Evolutionary conservation across 257 asterid species (phyloP).

Genomic region (Forsythia viridissima): DNA sequence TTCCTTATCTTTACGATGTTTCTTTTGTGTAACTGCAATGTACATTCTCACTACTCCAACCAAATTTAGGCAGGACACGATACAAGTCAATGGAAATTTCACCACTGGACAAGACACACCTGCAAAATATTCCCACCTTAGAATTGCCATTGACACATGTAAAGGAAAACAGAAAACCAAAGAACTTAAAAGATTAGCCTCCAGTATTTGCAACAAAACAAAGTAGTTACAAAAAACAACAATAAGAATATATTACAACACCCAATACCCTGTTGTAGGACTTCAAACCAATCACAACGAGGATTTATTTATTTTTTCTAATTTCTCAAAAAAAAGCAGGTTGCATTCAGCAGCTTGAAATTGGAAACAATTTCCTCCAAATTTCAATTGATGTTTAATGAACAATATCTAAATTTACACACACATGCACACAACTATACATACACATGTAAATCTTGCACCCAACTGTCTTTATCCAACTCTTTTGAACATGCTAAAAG

Average conservation of each 20-base stretch:
- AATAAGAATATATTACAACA: not conserved
- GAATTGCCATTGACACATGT: not conserved
- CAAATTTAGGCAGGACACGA: conserved; percentile 15
- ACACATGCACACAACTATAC: not conserved
- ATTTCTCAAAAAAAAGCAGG: not conserved
- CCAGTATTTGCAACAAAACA: not conserved
- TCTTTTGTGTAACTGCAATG: conserved; percentile 49
- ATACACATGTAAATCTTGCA: no score
- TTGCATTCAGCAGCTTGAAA: not conserved
- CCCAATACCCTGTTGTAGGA: not conserved
- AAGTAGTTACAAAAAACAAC: not conserved
- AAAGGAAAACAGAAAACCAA: not conserved
- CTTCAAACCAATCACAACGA: not conserved
- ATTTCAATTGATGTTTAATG: not conserved
- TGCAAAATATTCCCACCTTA: conserved; percentile 24
- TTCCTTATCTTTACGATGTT: conserved; percentile 40
- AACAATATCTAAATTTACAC: no score
- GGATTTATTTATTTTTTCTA: not conserved
- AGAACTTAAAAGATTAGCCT: not conserved
- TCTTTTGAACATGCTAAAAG: not conserved
- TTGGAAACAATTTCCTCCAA: not conserved
- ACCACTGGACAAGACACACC: conserved; percentile 22
- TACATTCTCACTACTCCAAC: conserved; percentile 65
- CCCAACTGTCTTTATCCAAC: not conserved
- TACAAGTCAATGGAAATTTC: conserved; percentile 6